Conservation (phyloP, 768 basidiomycete species). For the Leccinum truebloodii region DNA sequence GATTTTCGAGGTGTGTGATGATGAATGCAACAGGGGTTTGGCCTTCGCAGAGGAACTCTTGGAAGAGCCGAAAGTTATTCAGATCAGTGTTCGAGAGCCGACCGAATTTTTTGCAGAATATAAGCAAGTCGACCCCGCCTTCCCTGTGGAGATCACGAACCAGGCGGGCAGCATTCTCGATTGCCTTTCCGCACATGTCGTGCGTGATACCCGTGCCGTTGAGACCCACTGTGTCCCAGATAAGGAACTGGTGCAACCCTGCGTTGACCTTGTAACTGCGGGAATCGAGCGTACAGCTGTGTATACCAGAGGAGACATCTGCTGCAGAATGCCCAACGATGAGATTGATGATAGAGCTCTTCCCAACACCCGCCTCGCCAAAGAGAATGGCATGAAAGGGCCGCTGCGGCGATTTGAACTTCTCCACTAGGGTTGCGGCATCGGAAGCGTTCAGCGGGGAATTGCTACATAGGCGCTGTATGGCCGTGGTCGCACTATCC, state of each 20-base stretch:
- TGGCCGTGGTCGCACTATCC: background rate
- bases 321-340: constrained; percentile 29
- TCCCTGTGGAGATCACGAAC: constrained; percentile 29
- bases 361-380: constrained; percentile 42
- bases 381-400: constrained; percentile 38
- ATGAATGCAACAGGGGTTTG: constrained; percentile 41
- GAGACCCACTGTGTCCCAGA: constrained; percentile 37
- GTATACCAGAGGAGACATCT: constrained; percentile 22
- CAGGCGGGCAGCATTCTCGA: constrained; percentile 30
- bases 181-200: constrained; percentile 13
- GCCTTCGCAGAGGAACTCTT: constrained; percentile 39
- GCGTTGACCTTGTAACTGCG: constrained; percentile 25
- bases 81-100: constrained; percentile 30
- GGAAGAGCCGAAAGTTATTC: constrained; percentile 37
- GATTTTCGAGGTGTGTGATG: constrained; percentile 40
- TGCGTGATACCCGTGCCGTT: constrained; percentile 17
- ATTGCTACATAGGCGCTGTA: constrained; percentile 11
- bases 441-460: constrained; percentile 15
- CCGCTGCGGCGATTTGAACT: constrained; percentile 14
- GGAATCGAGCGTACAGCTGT: constrained; percentile 37
- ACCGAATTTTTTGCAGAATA: constrained; percentile 36
- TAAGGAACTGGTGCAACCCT: constrained; percentile 20
- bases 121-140: constrained; percentile 40
- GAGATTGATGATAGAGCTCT: constrained; percentile 45
- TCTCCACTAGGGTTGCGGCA: constrained; percentile 14